Base-by-base conservation (phyloP, 164 flowering plant species). In the Kingdonia uniflora region DNA sequence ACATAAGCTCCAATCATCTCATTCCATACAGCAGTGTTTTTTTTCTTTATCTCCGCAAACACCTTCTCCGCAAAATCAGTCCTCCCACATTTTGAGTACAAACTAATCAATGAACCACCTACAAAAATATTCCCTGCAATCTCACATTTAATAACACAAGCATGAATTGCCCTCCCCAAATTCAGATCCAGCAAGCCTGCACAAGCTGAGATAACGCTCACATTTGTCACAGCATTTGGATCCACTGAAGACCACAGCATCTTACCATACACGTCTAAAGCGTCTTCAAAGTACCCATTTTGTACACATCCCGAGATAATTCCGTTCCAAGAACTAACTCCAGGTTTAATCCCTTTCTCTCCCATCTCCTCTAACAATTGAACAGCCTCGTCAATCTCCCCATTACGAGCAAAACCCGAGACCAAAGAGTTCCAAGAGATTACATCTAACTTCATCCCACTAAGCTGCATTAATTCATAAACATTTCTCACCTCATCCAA, bases 391-490 rank as follows among this genome's bases (percentile, higher is more conserved):
- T 60, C 65, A 43, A 71, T 60, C 59, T 71, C 75, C 19, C 78
- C 78, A 45, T 66, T 66, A 45, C 40, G 60, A 45, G 82, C 74
- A 60, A 54, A 68, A 16, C 80, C 80, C 5, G 74, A 62, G 19
- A 70, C 59, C 59, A 78, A 49, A 35, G 80, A 62, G 41, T 66
- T 78, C 80, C 83, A 78, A 19, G 78, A 74, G 11, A 78, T 76
- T 45, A 69, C 42, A 62, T 78, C 78, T 15, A 76, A 70, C 54
- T 64, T 56, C 60, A 76, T 66, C 25, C 75, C 76, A 44, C 35
- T 57, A 19, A 58, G 40, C 57, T 59, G 54, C 83, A 76, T 78
- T 23, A 66, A 56, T 2, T 57, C 57, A 64, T 75, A 78, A 25
- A 66, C 19, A 20, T 61, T 61, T 21, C 19, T 17, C 11, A 76